Base-by-base conservation (phyloP, 1,284 basidiomycete species). In the Sporisorium scitamineum region DNA sequence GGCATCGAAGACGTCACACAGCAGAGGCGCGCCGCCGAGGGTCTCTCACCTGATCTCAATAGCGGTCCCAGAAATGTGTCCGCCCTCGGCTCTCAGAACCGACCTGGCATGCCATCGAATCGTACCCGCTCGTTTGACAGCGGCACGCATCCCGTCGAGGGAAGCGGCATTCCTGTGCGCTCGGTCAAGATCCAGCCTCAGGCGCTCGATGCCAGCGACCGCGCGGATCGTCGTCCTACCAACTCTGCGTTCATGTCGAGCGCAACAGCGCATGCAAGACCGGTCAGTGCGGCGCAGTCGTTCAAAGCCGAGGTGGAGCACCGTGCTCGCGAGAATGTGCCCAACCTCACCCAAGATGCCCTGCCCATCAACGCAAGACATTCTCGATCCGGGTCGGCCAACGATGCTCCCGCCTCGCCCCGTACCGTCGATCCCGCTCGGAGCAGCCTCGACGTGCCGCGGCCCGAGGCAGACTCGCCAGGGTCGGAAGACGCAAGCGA, bases 131-230 rank as follows among this genome's bases (percentile, higher is more conserved):
- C 70, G 34, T 72, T 65, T n/a, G 74, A 79, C 47, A 64, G 61
- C 27, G 78, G 76, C 34, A 32, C 59, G 29, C 67, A 70, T 75
- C 81, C 80, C 9, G 84, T 87, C 13, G 82, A 85, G 5, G 87
- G 87, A 50, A 86, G 84, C 9, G 82, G 79, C 2, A 84, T 83
- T 39, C 87, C 87, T 0, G 78, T 87, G 13, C 80, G 84, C 24
- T 84, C 86, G 11, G 82, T 83, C 58, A 85, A 82, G 62, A 72
- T 86, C 24, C 84, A 84, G 37, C 59, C 74, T 0, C 84, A 85
- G 26, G 54, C 29, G 11, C 70, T 81, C 14, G 79, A 80, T 37
- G 48, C 55, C 26, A 59, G 56, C 37, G 59, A 70, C 22, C 60
- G 70, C n/a, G 57, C 72, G 2, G 70, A 66, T 41, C 66, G 68